Evolutionary conservation across 78 protist species (phyloP), one percentile per base, ranked within the genome.

Genomic region (Pigoraptor vietnamica): DNA sequence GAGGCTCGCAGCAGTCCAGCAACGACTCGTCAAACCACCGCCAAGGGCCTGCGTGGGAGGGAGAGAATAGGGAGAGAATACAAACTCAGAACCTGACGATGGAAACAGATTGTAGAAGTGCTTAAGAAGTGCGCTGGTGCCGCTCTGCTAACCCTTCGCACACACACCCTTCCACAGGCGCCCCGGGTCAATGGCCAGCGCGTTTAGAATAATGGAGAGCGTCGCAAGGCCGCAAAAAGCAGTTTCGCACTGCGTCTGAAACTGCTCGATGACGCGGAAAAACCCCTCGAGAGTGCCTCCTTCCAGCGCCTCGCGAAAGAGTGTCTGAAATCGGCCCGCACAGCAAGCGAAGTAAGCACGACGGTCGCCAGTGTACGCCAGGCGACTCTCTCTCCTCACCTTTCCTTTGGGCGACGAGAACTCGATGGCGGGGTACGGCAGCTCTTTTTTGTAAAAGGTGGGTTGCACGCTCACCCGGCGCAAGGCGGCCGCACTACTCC

Each of bases 181-280:
- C 34, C 90, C 87, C n/a, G 98, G 98, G 79, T 97, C 97, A 48
- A 96, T 92, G 29, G 84, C 89, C 29, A 97, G 89, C n/a, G 98
- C 91, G 93, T 97, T 97, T 33, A 97, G 92, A 55, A 96, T 95
- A 95, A 97, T 95, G 29, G 94, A 90, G 1, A 97, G 91, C 36
- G 97, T 88, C 39, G 95, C 95, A 34, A 95, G 94, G 81, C 98
- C 98, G 89, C 98, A 97, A 89, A 84, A 93, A 24, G 97, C 95
- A 0, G 97, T 95, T 40, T 95, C 96, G 90, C 86, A 79, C 91
- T 95, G 97, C 56, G 97, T 94, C 32, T 84, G 89, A 86, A 95
- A 95, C 40, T 95, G 97, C 94, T 92, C 97, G 23, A 93, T 89
- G 9, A 95, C 90, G 14, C 93, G 79, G 40, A 93, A 95, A 83